Evolutionary conservation across 2,329 filamentous ascomycete genomes (phyloP).

Genomic region (Teratosphaeria destructans): DNA sequence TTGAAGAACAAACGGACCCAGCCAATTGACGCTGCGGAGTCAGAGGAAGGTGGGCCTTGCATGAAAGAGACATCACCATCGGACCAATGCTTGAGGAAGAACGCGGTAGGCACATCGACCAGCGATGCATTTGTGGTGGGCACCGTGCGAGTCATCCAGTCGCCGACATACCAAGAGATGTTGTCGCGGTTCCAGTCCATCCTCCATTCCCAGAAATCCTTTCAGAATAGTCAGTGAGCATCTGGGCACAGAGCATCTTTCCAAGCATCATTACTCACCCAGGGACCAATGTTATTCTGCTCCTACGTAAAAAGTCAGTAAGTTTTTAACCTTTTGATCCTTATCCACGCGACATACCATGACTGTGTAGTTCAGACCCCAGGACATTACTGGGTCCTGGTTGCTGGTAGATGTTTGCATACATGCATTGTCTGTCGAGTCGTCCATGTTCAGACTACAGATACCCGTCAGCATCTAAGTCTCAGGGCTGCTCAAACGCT

Average conservation of each 20-base stretch:
- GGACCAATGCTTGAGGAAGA: conserved; percentile 41
- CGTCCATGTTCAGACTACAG: conserved; percentile 32
- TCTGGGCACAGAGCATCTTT: neutral
- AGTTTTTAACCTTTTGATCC: neutral
- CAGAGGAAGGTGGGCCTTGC: conserved; percentile 33
- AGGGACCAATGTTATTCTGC: conserved; percentile 28
- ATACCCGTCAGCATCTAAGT: neutral
- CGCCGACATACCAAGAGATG: conserved; percentile 31
- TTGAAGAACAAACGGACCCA: conserved; percentile 44
- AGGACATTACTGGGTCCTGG: conserved; percentile 28
- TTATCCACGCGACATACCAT: conserved; percentile 6
- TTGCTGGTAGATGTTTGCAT: conserved; percentile 27
- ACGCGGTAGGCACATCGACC: conserved; percentile 32
- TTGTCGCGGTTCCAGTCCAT: conserved; percentile 38
- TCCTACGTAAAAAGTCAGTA: conserved; percentile 1
- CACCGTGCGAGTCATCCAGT: conserved; percentile 8
- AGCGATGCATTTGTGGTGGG: conserved; percentile 26
- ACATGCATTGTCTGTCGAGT: conserved; percentile 16
- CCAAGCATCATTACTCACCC: conserved; percentile 13
- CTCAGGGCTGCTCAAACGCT: neutral
- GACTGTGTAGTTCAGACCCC: conserved; percentile 35
- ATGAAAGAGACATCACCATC: conserved; percentile 35
- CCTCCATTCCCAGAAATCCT: conserved; percentile 33
- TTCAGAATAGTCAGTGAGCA: neutral
- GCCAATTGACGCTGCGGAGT: conserved; percentile 33